Base-by-base conservation (phyloP, 2,329 filamentous ascomycete genomes). In the Penicillium sumatraense region DNA sequence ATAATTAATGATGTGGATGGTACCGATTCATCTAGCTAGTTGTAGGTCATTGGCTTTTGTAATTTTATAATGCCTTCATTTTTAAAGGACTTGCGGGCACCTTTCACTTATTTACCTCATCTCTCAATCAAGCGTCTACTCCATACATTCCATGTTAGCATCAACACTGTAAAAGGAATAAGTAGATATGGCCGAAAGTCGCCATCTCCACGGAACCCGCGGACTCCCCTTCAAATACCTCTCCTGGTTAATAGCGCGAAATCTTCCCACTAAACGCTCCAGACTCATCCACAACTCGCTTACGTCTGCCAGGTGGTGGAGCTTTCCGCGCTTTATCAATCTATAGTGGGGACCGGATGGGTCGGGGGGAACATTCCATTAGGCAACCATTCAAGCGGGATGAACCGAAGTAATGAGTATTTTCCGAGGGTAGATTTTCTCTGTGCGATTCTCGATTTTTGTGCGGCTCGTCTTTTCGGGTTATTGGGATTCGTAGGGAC, bases 311-410 rank as follows among this genome's bases (percentile, higher is more conserved):
- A 46, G 9, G 13, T 31, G 10, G 42, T 46, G 42, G 42, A 23
- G 42, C 24, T 31, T 13, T 11, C 21, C 26, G n/a, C 4, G 24
- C 42, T 31, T 46, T 46, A 46, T 46, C 42, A 46, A 46, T 46
- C 42, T 46, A 46, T 9, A 13, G 42, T 46, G 42, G 26, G 42
- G 26, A 31, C 31, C 16, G 27, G 18, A 46, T 46, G 42, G 42
- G 18, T 11, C 42, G 11, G 26, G 26, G 9, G 42, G 16, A 46
- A 46, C 14, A 24, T 14, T 21, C 16, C 27, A 31, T 46, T 46
- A 46, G 42, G 42, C 42, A 46, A 31, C 42, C 42, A 33, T 46
- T 20, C 24, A 31, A 45, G 13, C 26, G 42, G 26, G 16, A 45
- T 45, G n/a, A 20, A 45, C 42, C 26, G 42, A 45, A 45, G 26